Percentiles rank a stretch among this genome's conserved stretches.
Conservation (phyloP, 768 basidiomycete genomes). For the Leccinum fibrillosum region DNA sequence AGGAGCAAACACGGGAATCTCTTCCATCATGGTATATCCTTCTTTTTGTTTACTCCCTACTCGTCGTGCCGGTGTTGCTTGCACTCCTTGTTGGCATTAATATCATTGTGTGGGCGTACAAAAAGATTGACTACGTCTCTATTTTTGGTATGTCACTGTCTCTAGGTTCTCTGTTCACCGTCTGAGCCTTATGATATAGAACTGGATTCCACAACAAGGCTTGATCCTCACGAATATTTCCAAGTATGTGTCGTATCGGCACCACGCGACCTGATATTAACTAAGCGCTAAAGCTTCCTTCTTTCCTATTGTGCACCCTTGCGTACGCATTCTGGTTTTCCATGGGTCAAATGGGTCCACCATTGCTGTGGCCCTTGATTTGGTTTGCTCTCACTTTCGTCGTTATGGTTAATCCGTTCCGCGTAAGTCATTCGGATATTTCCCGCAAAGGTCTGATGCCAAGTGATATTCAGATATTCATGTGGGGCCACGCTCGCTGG, state of each 20-base stretch:
- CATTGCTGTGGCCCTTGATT: slow-evolving; percentile 73
- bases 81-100: slow-evolving; percentile 78
- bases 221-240: slow-evolving; percentile 79
- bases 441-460: neutral
- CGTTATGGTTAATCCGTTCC: slow-evolving; percentile 73
- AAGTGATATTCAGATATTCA: slow-evolving; percentile 44
- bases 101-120: slow-evolving; percentile 67
- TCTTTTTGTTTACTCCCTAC: slow-evolving; percentile 71
- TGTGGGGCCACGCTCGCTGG: slow-evolving; percentile 44
- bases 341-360: slow-evolving; percentile 62
- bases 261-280: neutral
- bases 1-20: slow-evolving; percentile 41
- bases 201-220: slow-evolving; percentile 61
- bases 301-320: slow-evolving; percentile 66
- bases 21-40: slow-evolving; percentile 73
- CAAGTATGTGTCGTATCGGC: slow-evolving; percentile 41
- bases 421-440: slow-evolving; percentile 33
- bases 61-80: slow-evolving; percentile 75
- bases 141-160: slow-evolving; percentile 65
- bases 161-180: neutral
- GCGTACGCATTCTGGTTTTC: slow-evolving; percentile 84
- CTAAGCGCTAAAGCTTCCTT: slow-evolving; percentile 55
- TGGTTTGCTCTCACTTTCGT: slow-evolving; percentile 69
- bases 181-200: slow-evolving; percentile 37
- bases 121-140: slow-evolving; percentile 88